Percentiles rank a stretch among this genome's conserved stretches.
phyloP scores from a whole-genome alignment of 148 eudicot species.

The Rhododendron williamsianum region DNA sequence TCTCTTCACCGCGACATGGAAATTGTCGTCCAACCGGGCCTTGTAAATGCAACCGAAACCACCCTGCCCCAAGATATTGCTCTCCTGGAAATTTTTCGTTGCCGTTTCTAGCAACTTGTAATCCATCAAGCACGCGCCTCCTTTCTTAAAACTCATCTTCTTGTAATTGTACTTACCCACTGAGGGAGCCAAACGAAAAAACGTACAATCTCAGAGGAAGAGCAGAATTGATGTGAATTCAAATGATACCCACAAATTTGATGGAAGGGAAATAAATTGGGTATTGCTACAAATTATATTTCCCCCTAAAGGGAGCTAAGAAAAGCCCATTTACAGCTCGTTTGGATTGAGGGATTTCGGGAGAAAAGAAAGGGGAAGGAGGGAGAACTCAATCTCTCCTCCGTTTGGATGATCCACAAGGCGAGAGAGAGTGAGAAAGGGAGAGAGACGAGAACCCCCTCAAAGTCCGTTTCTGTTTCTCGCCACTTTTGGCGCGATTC shows the following conservation, averaged over 20 bases:
- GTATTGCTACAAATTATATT: not conserved
- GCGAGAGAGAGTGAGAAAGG: no score
- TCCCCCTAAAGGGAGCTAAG: not conserved
- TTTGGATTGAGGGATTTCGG: no score
- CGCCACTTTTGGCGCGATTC: no score
- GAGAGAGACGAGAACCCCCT: no score
- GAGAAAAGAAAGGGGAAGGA: no score
- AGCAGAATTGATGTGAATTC: not conserved
- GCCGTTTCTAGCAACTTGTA: slow-evolving; percentile 51
- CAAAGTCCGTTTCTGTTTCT: no score
- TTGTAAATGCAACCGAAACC: slow-evolving; percentile 64
- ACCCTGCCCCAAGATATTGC: slow-evolving; percentile 47
- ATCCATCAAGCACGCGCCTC: slow-evolving; percentile 35
- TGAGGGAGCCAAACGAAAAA: slow-evolving; percentile 15
- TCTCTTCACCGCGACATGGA: slow-evolving; percentile 51
- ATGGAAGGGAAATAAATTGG: not conserved
- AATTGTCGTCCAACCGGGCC: slow-evolving; percentile 40
- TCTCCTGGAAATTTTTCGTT: slow-evolving; percentile 39
- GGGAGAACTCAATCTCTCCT: no score
- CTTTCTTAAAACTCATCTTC: slow-evolving; percentile 28
- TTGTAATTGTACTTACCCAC: slow-evolving; percentile 27
- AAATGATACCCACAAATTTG: not conserved
- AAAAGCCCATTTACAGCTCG: not conserved
- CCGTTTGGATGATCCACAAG: no score
- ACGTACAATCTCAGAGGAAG: slow-evolving; percentile 10